phyloP scores from a whole-genome alignment of 305 asterid species.

The Petunia hybrid region DNA sequence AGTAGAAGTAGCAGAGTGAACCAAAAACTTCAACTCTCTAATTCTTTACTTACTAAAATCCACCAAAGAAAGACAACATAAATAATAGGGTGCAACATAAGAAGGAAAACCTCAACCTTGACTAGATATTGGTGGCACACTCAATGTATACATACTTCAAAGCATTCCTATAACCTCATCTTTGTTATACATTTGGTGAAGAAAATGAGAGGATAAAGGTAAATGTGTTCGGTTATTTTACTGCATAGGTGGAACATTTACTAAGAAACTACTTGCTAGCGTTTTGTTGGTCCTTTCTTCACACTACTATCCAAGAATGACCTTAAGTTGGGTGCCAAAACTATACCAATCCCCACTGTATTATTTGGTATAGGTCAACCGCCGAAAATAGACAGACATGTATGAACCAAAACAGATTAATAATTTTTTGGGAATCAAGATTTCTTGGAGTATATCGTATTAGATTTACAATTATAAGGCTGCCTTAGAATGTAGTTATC shows the following conservation, averaged over 20 bases:
- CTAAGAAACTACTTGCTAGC: not conserved
- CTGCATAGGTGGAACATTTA: not conserved
- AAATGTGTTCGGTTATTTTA: constrained; percentile 8
- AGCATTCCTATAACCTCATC: not conserved
- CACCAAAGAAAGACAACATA: not conserved
- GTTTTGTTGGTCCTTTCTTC: not conserved
- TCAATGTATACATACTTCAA: not conserved
- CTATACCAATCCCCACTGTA: not conserved
- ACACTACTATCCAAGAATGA: constrained; percentile 12
- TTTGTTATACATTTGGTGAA: not conserved
- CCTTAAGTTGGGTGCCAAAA: not conserved
- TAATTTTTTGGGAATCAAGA: not conserved
- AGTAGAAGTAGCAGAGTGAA: constrained; percentile 5
- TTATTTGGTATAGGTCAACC: not conserved
- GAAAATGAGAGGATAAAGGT: not conserved
- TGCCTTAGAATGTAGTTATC: not conserved
- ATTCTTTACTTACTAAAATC: not conserved
- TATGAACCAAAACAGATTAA: not conserved
- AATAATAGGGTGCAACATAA: constrained; percentile 22
- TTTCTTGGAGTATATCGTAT: not conserved
- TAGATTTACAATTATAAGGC: not conserved
- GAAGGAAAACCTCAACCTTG: not conserved
- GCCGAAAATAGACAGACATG: not conserved
- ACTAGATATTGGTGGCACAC: not conserved
- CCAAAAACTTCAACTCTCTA: constrained; percentile 5